Evolutionary conservation across 352 stramenopile genomes (phyloP), one percentile per base, ranked within the genome.

Genomic region (Phytophthora hibernalis): DNA sequence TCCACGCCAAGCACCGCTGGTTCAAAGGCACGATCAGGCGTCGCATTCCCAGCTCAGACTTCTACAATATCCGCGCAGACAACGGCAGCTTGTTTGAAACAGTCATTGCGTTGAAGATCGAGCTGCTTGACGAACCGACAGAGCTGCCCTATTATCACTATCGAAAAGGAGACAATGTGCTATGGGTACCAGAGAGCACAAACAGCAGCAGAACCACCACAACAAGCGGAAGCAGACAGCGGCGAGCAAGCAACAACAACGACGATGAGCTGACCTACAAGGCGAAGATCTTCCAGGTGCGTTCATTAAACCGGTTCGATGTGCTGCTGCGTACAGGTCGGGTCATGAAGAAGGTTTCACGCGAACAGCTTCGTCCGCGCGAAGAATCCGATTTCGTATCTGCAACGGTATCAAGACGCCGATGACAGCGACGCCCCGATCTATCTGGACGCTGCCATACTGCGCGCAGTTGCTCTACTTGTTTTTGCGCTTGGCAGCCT

Each of bases 401-500:
- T 72, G 55, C 57, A 50, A 49, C 37, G 12, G 59, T 37, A 28
- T 35, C 35, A 68, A 59, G 24, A 40, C 54, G 22, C 33, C 54
- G 54, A 42, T 63, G 58, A 53, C 22, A 38, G 3, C 13, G 43
- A 18, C 18, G 4, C 40, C 53, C 37, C 38, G 21, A 47, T 73
- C 16, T 55, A 65, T 52, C 28, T 42, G 13, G 24, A 26, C n/a
- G n/a, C 28, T 33, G 5, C 24, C 6, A 33, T 33, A 1, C 28
- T 13, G 28, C 28, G 28, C 31, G 21, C 8, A 42, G 35, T 7
- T 42, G 13, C 6, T 75, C 68, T 85, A 89, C 66, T 89, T 89
- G 64, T 72, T 76, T 73, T 92, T 90, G 69, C 78, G 76, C 74
- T 92, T 92, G 61, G 66, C 55, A 21, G 68, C 68, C 68, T 90